A percentile compares a stretch with the other conserved stretches of the same genome.
Evolutionary conservation across 306 rosid genomes (phyloP).

Genomic region (Inga laurina): DNA sequence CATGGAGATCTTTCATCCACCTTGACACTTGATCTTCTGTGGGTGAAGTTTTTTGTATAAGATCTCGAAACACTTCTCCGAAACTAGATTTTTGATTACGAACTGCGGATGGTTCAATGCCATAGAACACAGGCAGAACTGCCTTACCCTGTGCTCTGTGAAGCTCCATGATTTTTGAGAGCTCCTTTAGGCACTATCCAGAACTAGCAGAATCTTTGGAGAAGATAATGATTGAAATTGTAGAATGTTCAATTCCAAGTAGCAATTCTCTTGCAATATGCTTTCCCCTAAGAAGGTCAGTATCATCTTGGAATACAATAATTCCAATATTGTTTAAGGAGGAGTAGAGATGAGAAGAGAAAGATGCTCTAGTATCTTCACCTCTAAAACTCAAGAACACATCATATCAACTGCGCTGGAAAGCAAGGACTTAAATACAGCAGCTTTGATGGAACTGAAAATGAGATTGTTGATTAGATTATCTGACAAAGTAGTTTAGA

Average conservation of each 20-base stretch:
- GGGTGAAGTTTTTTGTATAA: too few relatives aligned
- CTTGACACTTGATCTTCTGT: too few relatives aligned
- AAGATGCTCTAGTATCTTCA: neutral
- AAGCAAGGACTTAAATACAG: too few relatives aligned
- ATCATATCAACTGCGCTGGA: rapidly evolving
- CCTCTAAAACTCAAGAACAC: neutral
- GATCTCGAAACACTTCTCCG: too few relatives aligned
- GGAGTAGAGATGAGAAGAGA: constrained; percentile 5
- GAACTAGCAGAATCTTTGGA: constrained; percentile 26
- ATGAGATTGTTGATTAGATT: too few relatives aligned
- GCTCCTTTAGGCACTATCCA: constrained; percentile 31
- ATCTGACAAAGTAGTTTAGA: too few relatives aligned
- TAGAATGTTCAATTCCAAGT: neutral
- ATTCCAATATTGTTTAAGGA: constrained; percentile 8
- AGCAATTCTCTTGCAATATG: neutral
- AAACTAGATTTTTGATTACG: too few relatives aligned
- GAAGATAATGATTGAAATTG: constrained; percentile 14
- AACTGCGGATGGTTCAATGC: too few relatives aligned
- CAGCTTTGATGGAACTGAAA: too few relatives aligned
- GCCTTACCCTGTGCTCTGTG: too few relatives aligned
- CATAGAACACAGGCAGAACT: too few relatives aligned
- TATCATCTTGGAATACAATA: neutral
- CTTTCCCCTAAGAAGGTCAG: neutral
- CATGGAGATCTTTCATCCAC: too few relatives aligned
- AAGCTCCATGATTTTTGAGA: neutral